These are phyloP conservation scores for Neurospora sp. DNA, from an alignment of 495 filamentous ascomycete genomes.

Conservation along the genomic window DNA sequence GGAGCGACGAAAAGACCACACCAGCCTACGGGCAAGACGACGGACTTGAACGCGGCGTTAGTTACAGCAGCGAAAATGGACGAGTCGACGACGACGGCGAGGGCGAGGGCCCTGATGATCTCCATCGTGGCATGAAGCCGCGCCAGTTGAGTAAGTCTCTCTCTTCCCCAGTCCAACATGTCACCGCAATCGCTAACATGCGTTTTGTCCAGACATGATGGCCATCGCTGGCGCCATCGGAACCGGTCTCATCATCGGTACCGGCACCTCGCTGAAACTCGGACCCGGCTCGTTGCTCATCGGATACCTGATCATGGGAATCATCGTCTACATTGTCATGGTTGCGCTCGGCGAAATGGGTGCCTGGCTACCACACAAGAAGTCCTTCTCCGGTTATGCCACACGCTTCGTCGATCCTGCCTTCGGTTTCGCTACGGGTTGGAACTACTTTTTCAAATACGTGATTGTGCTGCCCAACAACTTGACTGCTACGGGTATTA, in stretches of 20 bases:
- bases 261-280: slow-evolving; percentile 16
- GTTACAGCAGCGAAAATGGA: slow-evolving; percentile 10
- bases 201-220: slow-evolving; percentile 40
- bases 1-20: slow-evolving; percentile 17
- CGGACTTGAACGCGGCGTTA: neutral
- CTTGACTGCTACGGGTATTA: slow-evolving; percentile 60
- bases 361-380: slow-evolving; percentile 55
- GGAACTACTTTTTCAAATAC: slow-evolving; percentile 48
- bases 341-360: slow-evolving; percentile 49
- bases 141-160: slow-evolving; percentile 21
- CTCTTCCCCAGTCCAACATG: neutral
- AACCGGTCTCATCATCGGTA: slow-evolving; percentile 38
- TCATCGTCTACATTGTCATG: slow-evolving; percentile 39
- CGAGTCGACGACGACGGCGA: slow-evolving; percentile 11
- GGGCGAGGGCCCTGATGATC: slow-evolving; percentile 13
- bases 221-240: slow-evolving; percentile 80
- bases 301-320: slow-evolving; percentile 44
- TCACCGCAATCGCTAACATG: neutral
- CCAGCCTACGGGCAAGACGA: slow-evolving; percentile 7
- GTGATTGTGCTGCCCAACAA: slow-evolving; percentile 72
- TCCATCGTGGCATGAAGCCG: slow-evolving; percentile 28
- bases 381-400: slow-evolving; percentile 55
- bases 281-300: slow-evolving; percentile 61
- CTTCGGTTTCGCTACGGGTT: slow-evolving; percentile 44
- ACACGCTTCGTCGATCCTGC: slow-evolving; percentile 68